Base-by-base conservation (phyloP, 352 stramenopile species). In the Phytophthora pluvialis region DNA sequence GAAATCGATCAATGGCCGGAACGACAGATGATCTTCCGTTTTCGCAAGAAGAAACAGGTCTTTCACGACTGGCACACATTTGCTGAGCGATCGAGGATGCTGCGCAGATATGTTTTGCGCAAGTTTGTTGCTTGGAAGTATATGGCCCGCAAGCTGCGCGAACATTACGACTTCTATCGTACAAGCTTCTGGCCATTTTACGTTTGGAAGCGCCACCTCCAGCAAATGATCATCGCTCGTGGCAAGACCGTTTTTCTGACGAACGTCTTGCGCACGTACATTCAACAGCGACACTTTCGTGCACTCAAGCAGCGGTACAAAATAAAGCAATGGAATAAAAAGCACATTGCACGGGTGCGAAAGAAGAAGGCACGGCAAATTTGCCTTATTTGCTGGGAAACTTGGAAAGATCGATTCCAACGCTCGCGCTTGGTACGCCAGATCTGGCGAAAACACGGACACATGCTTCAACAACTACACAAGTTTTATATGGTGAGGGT, bases 111-210 rank as follows among this genome's bases (percentile, higher is more conserved):
- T 35, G 60, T 87, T 15, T 59, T 89, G 57, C 73, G 81, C 2
- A 90, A 86, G 45, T 91, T 93, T 49, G 63, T 86, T 15, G 78
- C 73, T 4, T 93, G 83, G 81, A 77, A 83, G 36, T 83, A 86
- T 54, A 64, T 75, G 60, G 82, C 80, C 6, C 68, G 60, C 15
- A 83, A 81, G 25, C 46, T 73, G 8, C 71, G 85, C 42, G 64
- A 83, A 47, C 65, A 86, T 47, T 81, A 87, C 40, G 68, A 65
- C 3, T 86, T 93, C 48, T 85, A 88, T 47, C 80, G 80, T 21
- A 71, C 59, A 12, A 81, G 75, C 16, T 93, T 94, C 56, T 94
- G 86, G 84, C 82, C 86, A 44, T 89, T 91, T 73, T 92, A 91
- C 69, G 69, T 90, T 13, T 93, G 86, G 86, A 91, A 90, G 60